Evolutionary conservation across 1,284 basidiomycete genomes (phyloP).

Genomic region (Puccinia hordei): DNA sequence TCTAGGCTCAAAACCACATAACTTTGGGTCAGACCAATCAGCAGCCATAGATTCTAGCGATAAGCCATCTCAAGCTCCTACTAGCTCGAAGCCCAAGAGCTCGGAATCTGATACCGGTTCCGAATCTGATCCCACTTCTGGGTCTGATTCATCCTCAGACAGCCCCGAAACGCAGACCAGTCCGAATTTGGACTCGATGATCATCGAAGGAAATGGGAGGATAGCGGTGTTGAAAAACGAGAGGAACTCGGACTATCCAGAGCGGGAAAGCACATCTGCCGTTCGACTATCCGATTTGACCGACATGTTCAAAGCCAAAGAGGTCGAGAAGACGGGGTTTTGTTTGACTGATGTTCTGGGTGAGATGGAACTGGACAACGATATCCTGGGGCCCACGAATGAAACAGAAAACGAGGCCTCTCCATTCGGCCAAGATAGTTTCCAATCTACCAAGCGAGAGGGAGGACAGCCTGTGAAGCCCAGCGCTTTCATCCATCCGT

Average conservation of each 20-base stretch:
- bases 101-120: background rate
- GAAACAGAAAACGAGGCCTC: background rate
- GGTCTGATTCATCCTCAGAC: background rate
- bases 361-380: conserved; percentile 40
- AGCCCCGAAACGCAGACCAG: background rate
- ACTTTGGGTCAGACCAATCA: background rate
- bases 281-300: conserved; percentile 38
- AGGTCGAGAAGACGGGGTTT: conserved; percentile 41
- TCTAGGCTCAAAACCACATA: background rate
- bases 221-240: background rate
- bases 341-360: conserved; percentile 25
- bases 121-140: background rate
- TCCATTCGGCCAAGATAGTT: background rate
- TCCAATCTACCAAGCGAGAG: background rate
- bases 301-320: conserved; percentile 49
- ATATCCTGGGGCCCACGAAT: background rate
- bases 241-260: background rate
- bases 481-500: conserved; percentile 40
- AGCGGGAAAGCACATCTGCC: background rate
- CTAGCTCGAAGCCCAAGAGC: conserved; percentile 5
- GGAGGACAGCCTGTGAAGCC: background rate
- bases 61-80: background rate
- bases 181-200: background rate
- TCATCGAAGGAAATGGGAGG: background rate
- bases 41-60: background rate